A percentile compares a stretch with the other conserved stretches of the same genome.
phyloP scores from a whole-genome alignment of 2,329 filamentous ascomycete species.

The Sporothrix pseudoabietina region DNA sequence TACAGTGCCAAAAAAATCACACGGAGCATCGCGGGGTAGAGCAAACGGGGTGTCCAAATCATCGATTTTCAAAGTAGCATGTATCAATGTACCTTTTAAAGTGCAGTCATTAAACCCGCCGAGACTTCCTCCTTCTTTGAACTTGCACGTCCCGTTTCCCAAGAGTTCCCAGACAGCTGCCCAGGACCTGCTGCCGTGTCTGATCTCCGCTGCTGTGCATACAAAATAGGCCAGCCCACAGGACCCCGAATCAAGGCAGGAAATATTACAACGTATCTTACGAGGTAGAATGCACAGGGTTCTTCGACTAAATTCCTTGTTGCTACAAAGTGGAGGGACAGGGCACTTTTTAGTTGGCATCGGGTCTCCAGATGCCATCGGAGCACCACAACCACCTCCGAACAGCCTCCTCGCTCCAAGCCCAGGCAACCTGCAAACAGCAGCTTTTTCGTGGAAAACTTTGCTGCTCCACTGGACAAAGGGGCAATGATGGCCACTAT shows the following conservation, averaged over 20 bases:
- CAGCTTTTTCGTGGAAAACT: neutral
- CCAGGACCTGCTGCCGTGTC: slow-evolving; percentile 23
- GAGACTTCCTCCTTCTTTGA: too few relatives aligned
- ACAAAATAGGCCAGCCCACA: neutral
- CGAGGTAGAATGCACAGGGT: neutral
- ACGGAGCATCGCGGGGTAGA: neutral
- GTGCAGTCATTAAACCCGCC: neutral
- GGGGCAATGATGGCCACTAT: neutral
- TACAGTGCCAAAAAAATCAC: neutral
- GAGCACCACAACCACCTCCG: neutral
- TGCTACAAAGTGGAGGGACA: neutral
- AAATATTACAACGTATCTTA: neutral
- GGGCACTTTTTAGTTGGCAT: neutral
- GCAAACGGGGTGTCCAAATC: neutral
- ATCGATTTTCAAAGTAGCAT: neutral
- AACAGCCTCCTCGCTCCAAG: neutral
- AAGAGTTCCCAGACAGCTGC: neutral
- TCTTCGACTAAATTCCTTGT: neutral
- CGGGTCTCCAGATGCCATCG: neutral
- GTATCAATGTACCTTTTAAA: neutral
- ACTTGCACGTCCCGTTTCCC: slow-evolving; percentile 4
- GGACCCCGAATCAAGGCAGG: neutral
- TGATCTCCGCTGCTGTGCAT: slow-evolving; percentile 22
- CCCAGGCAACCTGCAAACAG: neutral
- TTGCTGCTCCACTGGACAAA: slow-evolving; percentile 19